Base-by-base conservation (phyloP, 331 rosid genomes). In the Spiraea crenata region DNA sequence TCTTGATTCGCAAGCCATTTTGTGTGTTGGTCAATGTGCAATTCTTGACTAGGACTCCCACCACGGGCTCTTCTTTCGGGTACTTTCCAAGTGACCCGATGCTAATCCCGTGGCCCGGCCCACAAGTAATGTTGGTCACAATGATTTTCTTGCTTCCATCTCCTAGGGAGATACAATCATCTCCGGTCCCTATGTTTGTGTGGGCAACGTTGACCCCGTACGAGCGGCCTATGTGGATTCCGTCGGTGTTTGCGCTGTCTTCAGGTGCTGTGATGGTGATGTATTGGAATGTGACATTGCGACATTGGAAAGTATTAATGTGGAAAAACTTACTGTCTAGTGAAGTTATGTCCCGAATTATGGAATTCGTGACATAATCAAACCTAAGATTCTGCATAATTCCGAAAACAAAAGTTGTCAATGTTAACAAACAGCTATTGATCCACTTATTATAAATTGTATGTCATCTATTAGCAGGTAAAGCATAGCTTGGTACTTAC, bases 91-190 rank as follows among this genome's bases (percentile, higher is more conserved):
- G 82, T 51, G 89, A 84, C 71, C 92, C 89, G 1, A 87, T 66
- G 48, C 89, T 84, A 0, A 84, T 72, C 13, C 85, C 87, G 50
- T 87, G 92, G 3, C 92, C 87, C 0, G 92, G 89, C 57, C 89
- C 87, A 57, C 89, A 84, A 7, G 11, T 80, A 13, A 82, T 80
- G 6, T 65, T 76, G 3, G 55, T 63, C 5, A 80, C 49, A 0
- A 50, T 69, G 13, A 74, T 31, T 2, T 74, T 6, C 25, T 34
- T 40, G 70, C 57, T 77, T 3, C 89, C 87, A 20, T 84, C 85
- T 14, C 86, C 82, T 6, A 86, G 20, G 0, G 86, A 86, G 65
- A 86, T 52, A 17, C 88, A 83, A 38, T 86, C 88, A 4, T 83
- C 88, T 14, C 88, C 88, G 0, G 86, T 81, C 17, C 20, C 46